Evolutionary conservation across 169 alveolate species (phyloP).

Genomic region (Babesia sp.): DNA sequence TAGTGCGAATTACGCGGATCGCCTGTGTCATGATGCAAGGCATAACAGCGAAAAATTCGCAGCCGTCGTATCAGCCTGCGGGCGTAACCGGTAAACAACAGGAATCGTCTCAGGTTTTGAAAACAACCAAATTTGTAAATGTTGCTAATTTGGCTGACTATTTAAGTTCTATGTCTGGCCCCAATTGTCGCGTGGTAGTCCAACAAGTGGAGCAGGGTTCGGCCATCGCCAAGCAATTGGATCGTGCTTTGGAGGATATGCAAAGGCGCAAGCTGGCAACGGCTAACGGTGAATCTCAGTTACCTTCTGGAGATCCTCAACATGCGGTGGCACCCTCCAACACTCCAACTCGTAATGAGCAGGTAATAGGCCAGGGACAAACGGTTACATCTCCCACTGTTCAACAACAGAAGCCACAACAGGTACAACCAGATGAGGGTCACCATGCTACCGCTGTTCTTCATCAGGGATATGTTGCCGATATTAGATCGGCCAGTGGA

Average conservation of each 20-base stretch:
- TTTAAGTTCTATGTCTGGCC: conserved; percentile 10
- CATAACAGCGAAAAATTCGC: conserved; percentile 11
- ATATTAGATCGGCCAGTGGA: neutral
- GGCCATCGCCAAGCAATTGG: conserved; percentile 19
- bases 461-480: neutral
- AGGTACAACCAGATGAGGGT: neutral
- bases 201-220: conserved; percentile 38
- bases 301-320: conserved; percentile 3
- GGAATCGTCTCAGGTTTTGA: conserved; percentile 5
- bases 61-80: neutral
- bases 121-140: conserved; percentile 23
- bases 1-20: conserved; percentile 16
- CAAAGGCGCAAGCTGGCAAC: conserved; percentile 12
- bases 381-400: neutral
- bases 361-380: neutral
- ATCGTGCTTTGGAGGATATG: conserved; percentile 20
- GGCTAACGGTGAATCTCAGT: neutral
- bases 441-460: neutral
- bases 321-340: neutral
- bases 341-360: neutral
- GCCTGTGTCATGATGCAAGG: conserved; percentile 30
- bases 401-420: neutral
- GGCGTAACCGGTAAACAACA: neutral
- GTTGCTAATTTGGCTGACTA: conserved; percentile 18
- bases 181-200: conserved; percentile 40